Base-by-base conservation (phyloP, 2,329 filamentous ascomycete species). In the Colletotrichum cereale region DNA sequence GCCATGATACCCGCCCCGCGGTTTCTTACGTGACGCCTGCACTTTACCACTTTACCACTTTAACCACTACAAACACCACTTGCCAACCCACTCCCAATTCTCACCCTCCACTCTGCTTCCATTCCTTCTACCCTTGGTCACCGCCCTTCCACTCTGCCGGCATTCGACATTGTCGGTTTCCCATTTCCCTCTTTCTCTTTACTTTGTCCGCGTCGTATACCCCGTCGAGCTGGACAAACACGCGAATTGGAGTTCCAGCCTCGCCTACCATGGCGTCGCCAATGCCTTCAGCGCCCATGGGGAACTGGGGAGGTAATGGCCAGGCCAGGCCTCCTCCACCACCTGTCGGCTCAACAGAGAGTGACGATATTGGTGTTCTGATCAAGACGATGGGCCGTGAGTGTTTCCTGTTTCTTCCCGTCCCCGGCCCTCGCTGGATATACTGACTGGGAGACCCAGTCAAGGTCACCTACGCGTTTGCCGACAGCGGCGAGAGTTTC, bases 401-500 rank as follows among this genome's bases (percentile, higher is more conserved):
- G 90, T 84, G 67, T 61, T 68, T 50, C 56, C 74, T 65, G 38
- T 60, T 34, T 42, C 67, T 34, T 34, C 10, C 18, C 56, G 55
- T 14, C 64, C 64, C 36, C 52, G 24, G 57, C n/a, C 14, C 40
- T 38, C 24, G 40, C 26, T 47, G 38, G 68, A 44, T 26, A 16
- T 67, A 61, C 63, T 70, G 66, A 60, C 69, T 61, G 36, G 42
- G 29, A 65, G 62, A 62, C 52, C 52, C 81, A 97, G 95, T 98
- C 82, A 98, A 98, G 87, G 93, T 98, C 61, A 91, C 97, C 73
- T 99, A 98, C 83, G 97, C 95, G 40, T 98, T 98, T 83, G 95
- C 98, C 81, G 91, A 92, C 79, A 92, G 96, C 75, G 92, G 90
- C 83, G 92, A 94, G 74, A 95, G 96, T 79, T 98, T 95, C 82